Percentiles rank a stretch among this genome's conserved stretches.
phyloP scores from a whole-genome alignment of 2,329 filamentous ascomycete genomes.

The Albophoma yamanashiensis region DNA sequence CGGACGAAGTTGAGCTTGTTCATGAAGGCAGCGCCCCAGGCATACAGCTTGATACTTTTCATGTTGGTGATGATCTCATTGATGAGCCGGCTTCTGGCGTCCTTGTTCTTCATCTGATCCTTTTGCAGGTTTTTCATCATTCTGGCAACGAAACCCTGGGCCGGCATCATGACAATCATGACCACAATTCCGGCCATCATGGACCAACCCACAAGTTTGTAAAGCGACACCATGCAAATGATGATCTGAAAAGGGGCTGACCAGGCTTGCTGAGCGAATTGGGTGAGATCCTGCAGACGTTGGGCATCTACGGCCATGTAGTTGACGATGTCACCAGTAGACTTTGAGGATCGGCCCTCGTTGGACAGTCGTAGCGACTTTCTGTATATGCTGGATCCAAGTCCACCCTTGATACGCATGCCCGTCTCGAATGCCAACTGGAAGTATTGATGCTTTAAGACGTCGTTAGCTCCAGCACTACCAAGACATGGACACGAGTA shows the following conservation, averaged over 20 bases:
- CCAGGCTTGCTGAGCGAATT: constrained; percentile 93
- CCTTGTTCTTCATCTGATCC: constrained; percentile 98
- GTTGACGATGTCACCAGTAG: constrained; percentile 96
- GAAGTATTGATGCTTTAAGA: constrained; percentile 78
- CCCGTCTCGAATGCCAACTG: constrained; percentile 89
- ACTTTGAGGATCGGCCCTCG: constrained; percentile 79
- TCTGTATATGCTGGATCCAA: constrained; percentile 84
- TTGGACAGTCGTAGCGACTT: constrained; percentile 88
- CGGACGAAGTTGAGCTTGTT: constrained; percentile 92
- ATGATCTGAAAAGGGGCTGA: constrained; percentile 94
- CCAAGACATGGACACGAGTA: neutral
- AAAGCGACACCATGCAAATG: constrained; percentile 91
- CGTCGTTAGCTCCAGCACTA: constrained; percentile 12
- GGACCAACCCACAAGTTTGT: constrained; percentile 86
- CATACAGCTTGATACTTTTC: constrained; percentile 98
- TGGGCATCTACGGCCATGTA: constrained; percentile 99
- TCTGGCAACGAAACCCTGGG: constrained; percentile 85
- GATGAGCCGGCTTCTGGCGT: constrained; percentile 82
- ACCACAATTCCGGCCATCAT: constrained; percentile 93
- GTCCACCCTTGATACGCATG: constrained; percentile 88
- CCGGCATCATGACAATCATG: constrained; percentile 95
- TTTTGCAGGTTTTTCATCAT: constrained; percentile 95
- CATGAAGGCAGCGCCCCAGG: constrained; percentile 96
- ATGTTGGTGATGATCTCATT: constrained; percentile 99
- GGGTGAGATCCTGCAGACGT: constrained; percentile 84